Base-by-base conservation (phyloP, 768 basidiomycete species). In the Dacryopinax spathularia region DNA sequence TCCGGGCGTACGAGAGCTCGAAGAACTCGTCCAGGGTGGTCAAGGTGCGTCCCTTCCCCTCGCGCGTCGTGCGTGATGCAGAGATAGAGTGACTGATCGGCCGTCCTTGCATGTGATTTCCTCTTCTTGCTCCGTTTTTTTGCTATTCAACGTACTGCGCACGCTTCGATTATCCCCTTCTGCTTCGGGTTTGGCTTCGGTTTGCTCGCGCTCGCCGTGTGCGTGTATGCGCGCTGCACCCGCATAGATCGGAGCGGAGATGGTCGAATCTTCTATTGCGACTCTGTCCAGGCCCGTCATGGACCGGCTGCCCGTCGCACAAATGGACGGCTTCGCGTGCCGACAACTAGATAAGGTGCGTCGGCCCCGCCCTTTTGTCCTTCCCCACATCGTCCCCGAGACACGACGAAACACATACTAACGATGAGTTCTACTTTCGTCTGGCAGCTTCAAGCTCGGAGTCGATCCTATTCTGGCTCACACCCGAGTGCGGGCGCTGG, bases 271-370 rank as follows among this genome's bases (percentile, higher is more conserved):
- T 2, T 85, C 87, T 63, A 84, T 92, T 36, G 88, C 86, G 72
- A 81, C 84, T 18, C 84, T 92, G 37, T 88, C 89, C 29, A 79
- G 84, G 18, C 90, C 90, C 29, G 90, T 91, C 59, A 86, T 91
- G 60, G 82, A 88, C 63, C 81, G 86, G 29, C 77, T 92, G 0
- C 88, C 89, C 10, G 86, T 88, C 18, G 68, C 66, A 15, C 66
- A 68, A 80, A 75, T 93, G 15, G 91, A 93, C 66, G 89, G 90
- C 65, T 92, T 92, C 73, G 91, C 91, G 1, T 90, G 88, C 71
- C 80, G 89, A 64, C 90, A 93, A 71, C 79, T 94, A 37, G 90
- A 93, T 74, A 80, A 84, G 72, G 88, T 92, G 66, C 70, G 86
- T 79, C 16, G 29, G 18, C 34, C 29, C 7, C 25, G 12, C 43